Evolutionary conservation across 768 basidiomycete genomes (phyloP).

Genomic region (Suillus subalutaceus): DNA sequence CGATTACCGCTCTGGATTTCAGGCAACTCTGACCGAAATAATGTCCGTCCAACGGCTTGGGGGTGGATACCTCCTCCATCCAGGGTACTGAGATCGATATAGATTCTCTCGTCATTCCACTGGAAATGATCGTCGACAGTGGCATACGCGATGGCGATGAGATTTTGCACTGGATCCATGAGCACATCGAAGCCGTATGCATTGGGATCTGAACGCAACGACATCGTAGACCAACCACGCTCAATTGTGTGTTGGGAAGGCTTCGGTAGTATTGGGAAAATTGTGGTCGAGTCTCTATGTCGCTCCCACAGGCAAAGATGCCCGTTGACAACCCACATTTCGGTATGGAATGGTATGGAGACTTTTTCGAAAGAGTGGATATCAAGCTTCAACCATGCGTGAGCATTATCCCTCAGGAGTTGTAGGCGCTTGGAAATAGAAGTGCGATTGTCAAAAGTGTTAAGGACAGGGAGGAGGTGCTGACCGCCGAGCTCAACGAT

Average conservation of each 20-base stretch:
- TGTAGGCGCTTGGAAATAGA: background rate
- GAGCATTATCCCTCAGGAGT: background rate
- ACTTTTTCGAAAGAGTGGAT: background rate
- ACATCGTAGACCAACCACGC: background rate
- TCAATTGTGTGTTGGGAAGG: conserved; percentile 1
- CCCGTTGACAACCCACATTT: conserved; percentile 2
- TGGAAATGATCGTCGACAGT: background rate
- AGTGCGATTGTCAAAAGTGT: background rate
- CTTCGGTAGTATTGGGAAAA: background rate
- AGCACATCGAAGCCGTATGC: conserved; percentile 1
- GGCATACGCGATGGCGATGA: background rate
- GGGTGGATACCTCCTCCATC: background rate
- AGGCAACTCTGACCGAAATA: background rate
- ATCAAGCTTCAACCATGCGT: background rate
- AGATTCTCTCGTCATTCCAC: background rate
- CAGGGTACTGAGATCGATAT: background rate
- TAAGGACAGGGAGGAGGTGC: background rate
- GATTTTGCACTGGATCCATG: background rate
- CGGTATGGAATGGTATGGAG: background rate
- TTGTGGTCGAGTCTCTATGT: background rate
- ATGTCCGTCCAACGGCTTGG: background rate
- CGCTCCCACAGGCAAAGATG: conserved; percentile 4
- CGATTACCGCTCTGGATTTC: background rate
- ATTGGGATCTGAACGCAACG: background rate
- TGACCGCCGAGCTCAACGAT: conserved; percentile 2